Conservation (phyloP, 2,329 filamentous ascomycete genomes). For the Fusarium avenaceum region DNA sequence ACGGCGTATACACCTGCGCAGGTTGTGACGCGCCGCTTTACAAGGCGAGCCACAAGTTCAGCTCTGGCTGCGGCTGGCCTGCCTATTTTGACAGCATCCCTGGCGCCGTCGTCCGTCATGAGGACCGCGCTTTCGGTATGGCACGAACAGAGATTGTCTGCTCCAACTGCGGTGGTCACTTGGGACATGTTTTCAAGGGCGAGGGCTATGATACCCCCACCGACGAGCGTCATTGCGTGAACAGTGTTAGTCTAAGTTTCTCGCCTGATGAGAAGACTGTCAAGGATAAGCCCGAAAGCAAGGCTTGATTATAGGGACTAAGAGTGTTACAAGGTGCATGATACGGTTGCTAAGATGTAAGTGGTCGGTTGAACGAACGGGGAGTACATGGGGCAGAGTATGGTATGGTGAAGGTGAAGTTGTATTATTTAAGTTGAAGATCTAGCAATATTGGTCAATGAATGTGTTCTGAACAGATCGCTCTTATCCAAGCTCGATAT, state of each 20-base stretch:
- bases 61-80: conserved; percentile 96
- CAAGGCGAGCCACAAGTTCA: conserved; percentile 94
- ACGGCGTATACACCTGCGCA: conserved; percentile 88
- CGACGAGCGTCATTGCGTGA: conserved; percentile 97
- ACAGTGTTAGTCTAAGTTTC: conserved; percentile 91
- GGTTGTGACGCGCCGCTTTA: conserved; percentile 91
- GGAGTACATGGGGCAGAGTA: conserved; percentile 3
- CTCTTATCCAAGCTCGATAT: not conserved
- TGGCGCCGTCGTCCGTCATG: conserved; percentile 86
- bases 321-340: not conserved
- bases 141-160: conserved; percentile 92
- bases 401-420: not conserved
- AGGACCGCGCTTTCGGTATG: conserved; percentile 85
- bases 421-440: conserved; percentile 9
- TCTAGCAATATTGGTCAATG: conserved; percentile 4
- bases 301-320: conserved; percentile 47
- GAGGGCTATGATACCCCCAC: conserved; percentile 88
- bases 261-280: conserved; percentile 70
- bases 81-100: conserved; percentile 97
- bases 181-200: conserved; percentile 96
- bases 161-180: conserved; percentile 91
- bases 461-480: not conserved
- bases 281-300: conserved; percentile 53
- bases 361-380: not conserved
- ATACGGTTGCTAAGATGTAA: conserved; percentile 5